A percentile compares a stretch with the other conserved stretches of the same genome.
Evolutionary conservation across 2,329 filamentous ascomycete species (phyloP).

Genomic region (Clonostachys byssicola): DNA sequence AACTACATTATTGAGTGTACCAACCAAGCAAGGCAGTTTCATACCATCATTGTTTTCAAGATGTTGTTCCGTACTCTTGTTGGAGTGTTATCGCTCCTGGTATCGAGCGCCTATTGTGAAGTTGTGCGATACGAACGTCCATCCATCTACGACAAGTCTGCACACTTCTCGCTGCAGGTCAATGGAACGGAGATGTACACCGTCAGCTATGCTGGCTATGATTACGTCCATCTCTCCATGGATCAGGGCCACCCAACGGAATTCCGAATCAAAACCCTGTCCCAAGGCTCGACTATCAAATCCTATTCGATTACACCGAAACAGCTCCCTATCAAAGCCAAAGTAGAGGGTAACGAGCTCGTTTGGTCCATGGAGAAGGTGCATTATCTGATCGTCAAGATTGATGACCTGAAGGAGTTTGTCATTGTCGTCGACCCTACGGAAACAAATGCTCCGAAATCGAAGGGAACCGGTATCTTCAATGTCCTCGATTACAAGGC

Average conservation of each 20-base stretch:
- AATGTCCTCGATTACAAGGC: conserved; percentile 1
- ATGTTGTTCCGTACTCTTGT: not conserved
- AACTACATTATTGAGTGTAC: too few species aligned
- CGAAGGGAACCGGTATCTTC: not conserved
- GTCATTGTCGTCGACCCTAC: conserved; percentile 1
- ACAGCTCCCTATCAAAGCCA: not conserved
- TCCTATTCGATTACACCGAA: not conserved
- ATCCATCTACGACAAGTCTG: not conserved
- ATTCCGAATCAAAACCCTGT: not conserved
- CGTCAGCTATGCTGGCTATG: conserved; percentile 1
- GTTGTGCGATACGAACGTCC: not conserved
- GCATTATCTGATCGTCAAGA: conserved; percentile 2
- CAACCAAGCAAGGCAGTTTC: too few species aligned
- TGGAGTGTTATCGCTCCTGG: not conserved
- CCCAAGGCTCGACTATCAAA: not conserved
- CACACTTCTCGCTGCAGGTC: not conserved
- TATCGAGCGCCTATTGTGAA: not conserved
- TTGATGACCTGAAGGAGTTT: conserved; percentile 1
- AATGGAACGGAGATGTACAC: conserved; percentile 1
- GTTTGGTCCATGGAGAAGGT: not conserved
- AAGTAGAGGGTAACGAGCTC: conserved; percentile 1
- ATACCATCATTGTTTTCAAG: not conserved
- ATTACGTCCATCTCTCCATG: conserved; percentile 3
- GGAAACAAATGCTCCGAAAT: not conserved
- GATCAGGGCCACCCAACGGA: not conserved